Conservation (phyloP, 2,329 filamentous ascomycete genomes). For the Colletotrichum abscissum region DNA sequence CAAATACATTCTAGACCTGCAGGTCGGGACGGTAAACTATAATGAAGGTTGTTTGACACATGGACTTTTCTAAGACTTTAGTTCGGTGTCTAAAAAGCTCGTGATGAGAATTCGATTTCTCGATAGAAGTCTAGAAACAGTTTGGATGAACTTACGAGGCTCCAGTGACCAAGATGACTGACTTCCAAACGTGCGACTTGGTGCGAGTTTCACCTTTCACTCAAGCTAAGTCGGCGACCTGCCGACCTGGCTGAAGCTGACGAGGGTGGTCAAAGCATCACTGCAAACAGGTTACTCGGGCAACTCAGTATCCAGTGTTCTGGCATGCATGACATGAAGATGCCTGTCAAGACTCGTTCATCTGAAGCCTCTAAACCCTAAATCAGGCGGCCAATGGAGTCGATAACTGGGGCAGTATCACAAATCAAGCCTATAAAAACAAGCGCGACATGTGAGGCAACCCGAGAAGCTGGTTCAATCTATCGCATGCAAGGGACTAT, state of each 20-base stretch:
- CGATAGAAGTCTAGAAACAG: not conserved
- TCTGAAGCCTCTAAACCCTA: conserved; percentile 15
- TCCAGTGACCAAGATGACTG: not conserved
- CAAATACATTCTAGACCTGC: not conserved
- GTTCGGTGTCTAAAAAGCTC: not conserved
- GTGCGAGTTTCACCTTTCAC: not conserved
- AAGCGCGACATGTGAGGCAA: not conserved
- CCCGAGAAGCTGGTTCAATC: not conserved
- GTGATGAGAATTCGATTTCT: not conserved
- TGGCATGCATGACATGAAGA: not conserved
- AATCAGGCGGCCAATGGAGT: not conserved
- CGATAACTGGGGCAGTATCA: not conserved
- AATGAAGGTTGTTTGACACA: not conserved
- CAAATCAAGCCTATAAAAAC: not conserved
- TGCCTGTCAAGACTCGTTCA: conserved; percentile 9
- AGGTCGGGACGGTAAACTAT: not conserved
- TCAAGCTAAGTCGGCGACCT: not conserved
- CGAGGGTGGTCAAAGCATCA: not conserved
- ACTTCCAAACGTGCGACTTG: not conserved
- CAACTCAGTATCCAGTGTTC: not conserved
- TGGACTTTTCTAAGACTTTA: not conserved
- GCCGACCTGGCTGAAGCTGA: not conserved
- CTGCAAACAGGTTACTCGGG: not conserved
- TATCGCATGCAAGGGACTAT: not conserved
- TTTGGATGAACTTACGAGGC: not conserved